Conservation (phyloP, 805 yeast genomes). For the Metschnikowia continentalis region DNA sequence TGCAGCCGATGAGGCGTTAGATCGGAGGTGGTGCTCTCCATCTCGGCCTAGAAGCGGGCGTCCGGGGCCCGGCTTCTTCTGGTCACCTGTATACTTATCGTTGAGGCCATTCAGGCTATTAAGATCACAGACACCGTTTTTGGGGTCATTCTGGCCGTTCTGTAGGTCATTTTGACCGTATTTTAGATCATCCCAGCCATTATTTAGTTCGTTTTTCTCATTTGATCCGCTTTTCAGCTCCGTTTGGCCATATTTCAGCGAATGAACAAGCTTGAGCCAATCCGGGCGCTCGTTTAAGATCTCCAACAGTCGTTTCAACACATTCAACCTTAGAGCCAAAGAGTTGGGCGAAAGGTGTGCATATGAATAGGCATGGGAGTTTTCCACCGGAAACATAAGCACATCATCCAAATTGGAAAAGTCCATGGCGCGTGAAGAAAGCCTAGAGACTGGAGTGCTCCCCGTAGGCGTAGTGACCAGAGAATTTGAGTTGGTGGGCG, state of each 20-base stretch:
- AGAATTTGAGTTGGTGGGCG: neutral
- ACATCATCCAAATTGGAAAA: conserved; percentile 32
- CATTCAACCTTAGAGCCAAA: conserved; percentile 67
- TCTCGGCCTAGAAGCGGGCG: conserved; percentile 2
- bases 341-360: conserved; percentile 80
- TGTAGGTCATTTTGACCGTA: too few species aligned
- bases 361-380: conserved; percentile 81
- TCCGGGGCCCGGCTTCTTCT: neutral
- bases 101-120: neutral
- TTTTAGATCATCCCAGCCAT: neutral
- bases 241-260: neutral
- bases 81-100: conserved; percentile 4
- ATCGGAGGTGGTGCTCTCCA: conserved; percentile 27
- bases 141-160: neutral
- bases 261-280: conserved; percentile 24
- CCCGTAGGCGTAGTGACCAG: neutral
- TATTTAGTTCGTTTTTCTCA: neutral
- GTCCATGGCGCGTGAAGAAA: conserved; percentile 8
- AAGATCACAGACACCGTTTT: neutral
- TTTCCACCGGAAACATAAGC: conserved; percentile 66
- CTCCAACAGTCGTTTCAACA: conserved; percentile 71
- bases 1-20: conserved; percentile 46
- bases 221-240: neutral
- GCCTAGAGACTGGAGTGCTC: conserved; percentile 1
- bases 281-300: conserved; percentile 64